A percentile compares a stretch with the other conserved stretches of the same genome.
Conservation (phyloP, 2,329 filamentous ascomycete genomes). For the Paraphoma chrysanthemicola region DNA sequence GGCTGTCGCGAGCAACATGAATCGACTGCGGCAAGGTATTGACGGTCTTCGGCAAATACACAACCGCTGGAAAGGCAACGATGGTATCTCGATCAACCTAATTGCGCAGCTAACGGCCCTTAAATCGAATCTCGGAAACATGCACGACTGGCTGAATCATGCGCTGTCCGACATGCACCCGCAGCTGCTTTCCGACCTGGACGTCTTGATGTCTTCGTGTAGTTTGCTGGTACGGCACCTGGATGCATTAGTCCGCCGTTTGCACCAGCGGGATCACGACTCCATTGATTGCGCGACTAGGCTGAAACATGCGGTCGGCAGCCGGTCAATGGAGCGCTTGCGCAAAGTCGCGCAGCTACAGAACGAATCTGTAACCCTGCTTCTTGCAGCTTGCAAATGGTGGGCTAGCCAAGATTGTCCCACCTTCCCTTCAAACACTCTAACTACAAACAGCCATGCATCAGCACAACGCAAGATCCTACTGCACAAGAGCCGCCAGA, state of each 20-base stretch:
- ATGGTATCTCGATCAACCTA: slow-evolving; percentile 42
- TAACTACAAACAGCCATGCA: slow-evolving; percentile 39
- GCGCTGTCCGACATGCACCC: slow-evolving; percentile 43
- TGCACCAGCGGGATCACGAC: slow-evolving; percentile 40
- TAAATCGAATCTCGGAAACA: slow-evolving; percentile 42
- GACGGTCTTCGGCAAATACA: slow-evolving; percentile 43
- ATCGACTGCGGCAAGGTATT: slow-evolving; percentile 40
- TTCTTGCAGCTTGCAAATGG: slow-evolving; percentile 43
- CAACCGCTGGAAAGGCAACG: slow-evolving; percentile 41
- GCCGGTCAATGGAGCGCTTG: slow-evolving; percentile 41
- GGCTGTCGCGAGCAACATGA: slow-evolving; percentile 37
- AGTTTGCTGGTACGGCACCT: slow-evolving; percentile 37
- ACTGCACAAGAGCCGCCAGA: slow-evolving; percentile 45
- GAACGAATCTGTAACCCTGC: slow-evolving; percentile 40
- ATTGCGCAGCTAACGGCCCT: slow-evolving; percentile 45
- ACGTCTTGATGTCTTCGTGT: slow-evolving; percentile 42
- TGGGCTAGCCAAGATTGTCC: slow-evolving; percentile 11
- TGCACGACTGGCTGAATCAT: slow-evolving; percentile 45
- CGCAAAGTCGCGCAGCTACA: slow-evolving; percentile 41
- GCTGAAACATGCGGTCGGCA: slow-evolving; percentile 38
- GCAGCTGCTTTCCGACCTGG: slow-evolving; percentile 43
- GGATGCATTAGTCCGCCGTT: slow-evolving; percentile 31
- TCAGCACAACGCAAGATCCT: slow-evolving; percentile 46
- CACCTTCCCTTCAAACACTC: slow-evolving; percentile 1
- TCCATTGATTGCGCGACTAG: slow-evolving; percentile 41